phyloP scores from a whole-genome alignment of 805 yeast genomes.

The Candida odintsovae region DNA sequence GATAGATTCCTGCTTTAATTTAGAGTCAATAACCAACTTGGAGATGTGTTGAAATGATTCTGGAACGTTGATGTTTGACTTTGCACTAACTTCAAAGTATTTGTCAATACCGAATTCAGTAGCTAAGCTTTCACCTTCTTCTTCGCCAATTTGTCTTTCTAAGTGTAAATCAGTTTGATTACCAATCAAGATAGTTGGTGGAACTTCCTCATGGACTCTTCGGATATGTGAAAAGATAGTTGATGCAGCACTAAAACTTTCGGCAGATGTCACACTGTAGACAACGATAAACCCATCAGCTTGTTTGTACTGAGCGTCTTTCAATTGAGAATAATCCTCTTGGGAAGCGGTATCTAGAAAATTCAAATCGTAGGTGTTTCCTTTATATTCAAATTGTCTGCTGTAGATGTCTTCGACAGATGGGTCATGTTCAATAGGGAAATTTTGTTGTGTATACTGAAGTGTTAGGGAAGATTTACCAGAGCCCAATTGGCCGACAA shows the following conservation, averaged over 20 bases:
- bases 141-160: constrained; percentile 9
- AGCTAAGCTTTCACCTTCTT: constrained; percentile 13
- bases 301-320: constrained; percentile 35
- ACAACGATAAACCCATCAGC: constrained; percentile 20
- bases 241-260: constrained; percentile 9
- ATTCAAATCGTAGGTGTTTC: constrained; percentile 46
- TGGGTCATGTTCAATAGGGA: constrained; percentile 63
- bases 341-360: constrained; percentile 77
- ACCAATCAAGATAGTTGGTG: constrained; percentile 18
- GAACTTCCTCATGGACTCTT: constrained; percentile 12
- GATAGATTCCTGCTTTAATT: not conserved
- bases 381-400: constrained; percentile 49
- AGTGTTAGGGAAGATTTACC: constrained; percentile 65
- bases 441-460: constrained; percentile 54
- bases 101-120: constrained; percentile 9
- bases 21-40: not conserved
- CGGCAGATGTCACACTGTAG: constrained; percentile 11
- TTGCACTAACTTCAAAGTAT: constrained; percentile 18
- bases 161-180: constrained; percentile 10
- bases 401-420: constrained; percentile 63
- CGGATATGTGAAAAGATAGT: constrained; percentile 14
- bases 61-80: constrained; percentile 9
- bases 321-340: constrained; percentile 69
- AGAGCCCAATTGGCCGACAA: constrained; percentile 65
- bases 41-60: constrained; percentile 13